A percentile compares a stretch with the other conserved stretches of the same genome.
Evolutionary conservation across 192 early-diverging fungal species (phyloP).

Genomic region (Funneliformis mosseae): DNA sequence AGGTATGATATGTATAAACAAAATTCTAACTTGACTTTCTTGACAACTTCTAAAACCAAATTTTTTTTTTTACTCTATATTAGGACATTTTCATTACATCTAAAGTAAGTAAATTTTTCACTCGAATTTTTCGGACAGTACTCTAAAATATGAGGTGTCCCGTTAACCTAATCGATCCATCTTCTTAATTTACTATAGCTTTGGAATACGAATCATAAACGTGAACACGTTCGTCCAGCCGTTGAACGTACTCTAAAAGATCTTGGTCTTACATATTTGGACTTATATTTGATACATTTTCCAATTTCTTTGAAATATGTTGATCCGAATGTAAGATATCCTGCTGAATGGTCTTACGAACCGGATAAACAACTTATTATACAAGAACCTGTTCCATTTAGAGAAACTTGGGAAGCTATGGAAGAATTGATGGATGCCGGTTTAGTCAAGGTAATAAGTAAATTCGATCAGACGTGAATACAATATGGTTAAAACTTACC

Average conservation of each 20-base stretch:
- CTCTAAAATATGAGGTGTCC: too few species aligned
- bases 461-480: too few species aligned
- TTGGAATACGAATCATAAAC: conserved; percentile 68
- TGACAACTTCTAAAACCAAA: too few species aligned
- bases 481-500: too few species aligned
- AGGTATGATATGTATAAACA: conserved; percentile 32
- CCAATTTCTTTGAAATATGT: conserved; percentile 63
- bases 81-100: conserved; percentile 59
- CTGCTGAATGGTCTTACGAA: conserved; percentile 47
- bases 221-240: conserved; percentile 55
- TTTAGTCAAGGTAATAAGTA: conserved; percentile 39
- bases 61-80: neutral
- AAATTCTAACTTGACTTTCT: neutral
- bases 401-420: conserved; percentile 73
- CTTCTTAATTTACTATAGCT: conserved; percentile 38
- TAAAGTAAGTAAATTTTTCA: conserved; percentile 44
- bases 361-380: conserved; percentile 34
- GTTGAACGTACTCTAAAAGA: conserved; percentile 57
- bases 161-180: too few species aligned
- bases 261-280: conserved; percentile 59
- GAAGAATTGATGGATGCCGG: conserved; percentile 67
- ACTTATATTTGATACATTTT: conserved; percentile 75
- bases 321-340: conserved; percentile 43
- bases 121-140: too few species aligned
- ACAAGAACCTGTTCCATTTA: conserved; percentile 51